These are phyloP conservation scores for Rhizopogon vulgaris DNA, from an alignment of 768 basidiomycete genomes.

Conservation along the genomic window DNA sequence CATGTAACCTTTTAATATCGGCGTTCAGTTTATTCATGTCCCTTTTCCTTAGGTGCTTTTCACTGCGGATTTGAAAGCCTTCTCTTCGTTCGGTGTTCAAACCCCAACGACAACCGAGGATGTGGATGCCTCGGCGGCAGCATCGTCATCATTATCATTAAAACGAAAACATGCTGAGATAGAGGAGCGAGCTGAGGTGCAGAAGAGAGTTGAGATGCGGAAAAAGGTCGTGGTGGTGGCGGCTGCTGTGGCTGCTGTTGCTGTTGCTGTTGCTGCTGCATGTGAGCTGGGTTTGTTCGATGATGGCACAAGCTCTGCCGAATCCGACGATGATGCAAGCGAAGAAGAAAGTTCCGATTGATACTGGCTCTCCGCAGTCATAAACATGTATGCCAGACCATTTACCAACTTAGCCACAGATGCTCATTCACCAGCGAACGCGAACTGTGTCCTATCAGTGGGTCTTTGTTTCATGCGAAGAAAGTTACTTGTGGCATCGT, in stretches of 20 bases:
- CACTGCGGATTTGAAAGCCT: constrained; percentile 67
- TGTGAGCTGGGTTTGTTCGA: background rate
- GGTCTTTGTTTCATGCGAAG: no score
- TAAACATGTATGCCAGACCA: no score
- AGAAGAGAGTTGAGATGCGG: background rate
- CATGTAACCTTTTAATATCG: constrained; percentile 25
- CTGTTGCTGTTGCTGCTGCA: background rate
- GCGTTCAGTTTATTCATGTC: background rate
- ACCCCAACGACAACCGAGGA: background rate
- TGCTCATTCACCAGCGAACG: no score
- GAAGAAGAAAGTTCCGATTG: background rate
- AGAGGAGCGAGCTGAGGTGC: background rate
- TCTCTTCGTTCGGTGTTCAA: constrained; percentile 47
- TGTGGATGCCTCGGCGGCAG: background rate
- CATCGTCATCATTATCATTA: background rate
- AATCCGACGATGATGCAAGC: background rate
- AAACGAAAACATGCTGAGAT: background rate
- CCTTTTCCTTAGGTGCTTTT: constrained; percentile 53
- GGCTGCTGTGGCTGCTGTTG: background rate
- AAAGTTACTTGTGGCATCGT: no score
- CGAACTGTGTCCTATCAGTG: no score
- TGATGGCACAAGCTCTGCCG: background rate
- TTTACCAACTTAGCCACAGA: no score
- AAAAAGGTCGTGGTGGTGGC: background rate
- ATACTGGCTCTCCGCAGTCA: background rate